A percentile compares a stretch with the other conserved stretches of the same genome.
Conservation (phyloP, 2,329 filamentous ascomycete species). For the Colletotrichum liriopes region DNA sequence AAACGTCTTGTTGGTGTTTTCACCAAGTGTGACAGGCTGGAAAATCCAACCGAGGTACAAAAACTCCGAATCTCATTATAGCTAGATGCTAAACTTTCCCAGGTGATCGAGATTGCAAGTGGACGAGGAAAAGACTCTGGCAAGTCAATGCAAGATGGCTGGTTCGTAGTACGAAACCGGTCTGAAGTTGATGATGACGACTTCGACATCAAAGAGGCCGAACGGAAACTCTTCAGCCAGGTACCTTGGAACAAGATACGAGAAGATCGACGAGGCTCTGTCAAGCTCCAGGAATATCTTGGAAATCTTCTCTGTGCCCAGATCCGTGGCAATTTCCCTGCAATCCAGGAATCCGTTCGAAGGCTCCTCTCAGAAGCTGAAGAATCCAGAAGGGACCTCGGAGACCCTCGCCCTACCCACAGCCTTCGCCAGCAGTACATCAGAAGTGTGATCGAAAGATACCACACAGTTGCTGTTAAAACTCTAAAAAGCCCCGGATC, state of each 20-base stretch:
- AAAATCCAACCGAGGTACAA: conserved; percentile 43
- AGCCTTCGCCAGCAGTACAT: conserved; percentile 49
- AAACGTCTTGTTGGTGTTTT: conserved; percentile 55
- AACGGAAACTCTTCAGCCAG: conserved; percentile 49
- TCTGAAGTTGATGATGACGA: conserved; percentile 44
- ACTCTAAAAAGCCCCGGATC: conserved; percentile 48
- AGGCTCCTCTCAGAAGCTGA: conserved; percentile 44
- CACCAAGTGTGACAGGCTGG: conserved; percentile 55
- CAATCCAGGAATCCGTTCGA: conserved; percentile 47
- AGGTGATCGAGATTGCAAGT: conserved; percentile 40
- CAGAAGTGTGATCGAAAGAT: conserved; percentile 45
- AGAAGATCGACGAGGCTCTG: conserved; percentile 48
- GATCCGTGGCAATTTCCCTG: conserved; percentile 53
- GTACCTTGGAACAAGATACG: conserved; percentile 50
- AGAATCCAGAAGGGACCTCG: conserved; percentile 44
- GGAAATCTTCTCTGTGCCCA: conserved; percentile 52
- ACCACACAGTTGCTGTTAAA: conserved; percentile 42
- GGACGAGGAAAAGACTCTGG: conserved; percentile 20
- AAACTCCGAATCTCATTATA: too few relatives aligned
- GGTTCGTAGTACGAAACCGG: conserved; percentile 57
- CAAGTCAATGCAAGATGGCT: conserved; percentile 46
- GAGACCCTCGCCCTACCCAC: conserved; percentile 47
- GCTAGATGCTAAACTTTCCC: not conserved
- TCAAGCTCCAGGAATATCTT: conserved; percentile 50
- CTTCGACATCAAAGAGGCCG: conserved; percentile 49